These are phyloP conservation scores for Astrothelium subdiscretum DNA, from an alignment of 495 filamentous ascomycete genomes.

Conservation along the genomic window DNA sequence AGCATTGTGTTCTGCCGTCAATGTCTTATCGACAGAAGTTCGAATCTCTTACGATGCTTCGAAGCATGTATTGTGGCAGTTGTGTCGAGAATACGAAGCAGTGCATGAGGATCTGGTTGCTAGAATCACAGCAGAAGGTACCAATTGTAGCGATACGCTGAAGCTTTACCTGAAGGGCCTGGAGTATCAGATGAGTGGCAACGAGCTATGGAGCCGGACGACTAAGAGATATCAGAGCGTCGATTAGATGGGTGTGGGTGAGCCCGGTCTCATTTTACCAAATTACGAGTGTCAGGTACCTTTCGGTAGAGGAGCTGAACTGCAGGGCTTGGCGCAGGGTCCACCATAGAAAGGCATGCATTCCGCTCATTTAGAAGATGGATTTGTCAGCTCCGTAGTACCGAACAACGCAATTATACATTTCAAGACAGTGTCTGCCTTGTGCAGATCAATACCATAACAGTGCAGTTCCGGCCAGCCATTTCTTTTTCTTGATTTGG, in stretches of 20 bases:
- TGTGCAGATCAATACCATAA: no score
- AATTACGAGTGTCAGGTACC: no score
- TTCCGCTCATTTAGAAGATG: no score
- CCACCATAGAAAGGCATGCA: no score
- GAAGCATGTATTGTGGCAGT: conserved; percentile 24
- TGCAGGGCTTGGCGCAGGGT: no score
- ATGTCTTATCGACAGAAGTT: conserved; percentile 18
- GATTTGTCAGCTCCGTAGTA: no score
- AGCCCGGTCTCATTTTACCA: no score
- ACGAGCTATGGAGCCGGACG: conserved; percentile 33
- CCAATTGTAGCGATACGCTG: neutral
- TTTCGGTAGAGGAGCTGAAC: no score
- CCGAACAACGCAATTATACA: no score
- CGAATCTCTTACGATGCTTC: conserved; percentile 13
- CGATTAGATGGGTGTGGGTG: neutral
- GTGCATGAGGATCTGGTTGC: conserved; percentile 14
- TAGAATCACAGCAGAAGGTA: conserved; percentile 2
- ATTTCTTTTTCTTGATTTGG: no score
- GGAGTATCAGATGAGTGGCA: conserved; percentile 31
- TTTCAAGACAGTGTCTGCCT: no score
- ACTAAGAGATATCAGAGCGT: conserved; percentile 17
- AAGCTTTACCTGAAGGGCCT: conserved; percentile 26
- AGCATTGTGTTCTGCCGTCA: conserved; percentile 9
- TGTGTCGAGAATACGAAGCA: conserved; percentile 28
- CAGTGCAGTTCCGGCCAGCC: no score